Evolutionary conservation across 257 asterid species (phyloP), one percentile per base, ranked within the genome.

Genomic region (Forsythia viridissima): DNA sequence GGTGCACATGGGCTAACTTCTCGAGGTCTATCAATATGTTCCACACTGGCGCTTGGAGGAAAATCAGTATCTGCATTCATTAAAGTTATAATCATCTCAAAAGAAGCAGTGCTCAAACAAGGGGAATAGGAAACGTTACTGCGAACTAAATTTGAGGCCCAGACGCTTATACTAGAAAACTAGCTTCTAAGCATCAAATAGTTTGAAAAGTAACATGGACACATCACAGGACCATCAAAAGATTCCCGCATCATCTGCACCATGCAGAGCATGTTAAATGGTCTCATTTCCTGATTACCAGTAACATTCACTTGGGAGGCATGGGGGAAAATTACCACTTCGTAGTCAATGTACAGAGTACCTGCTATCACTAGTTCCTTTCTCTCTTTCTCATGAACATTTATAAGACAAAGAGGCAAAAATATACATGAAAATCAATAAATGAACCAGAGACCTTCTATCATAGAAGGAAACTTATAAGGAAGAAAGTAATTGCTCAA

Each of bases 51-150:
- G 76, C 89, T 84, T 24, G 89, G 83, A 77, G 90, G 77, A 80
- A 83, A 71, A 75, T 82, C 84, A 72, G 74, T 36, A 79, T 87
- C 97, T 91, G 83, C 80, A 73, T 70, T 44, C 75, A 82, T 76
- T 73, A 41, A 79, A 81, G 74, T 18, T 36, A 81, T 77, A 79
- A 73, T 74, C 71, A 80, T 74, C 66, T 55, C 61, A 67, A 55
- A 65, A 78, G 65, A 76, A 73, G 74, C 44, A 71, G 48, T 61
- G 55, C 75, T 63, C 66, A 52, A 67, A 85, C 71, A 85, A 69
- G 36, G 12, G 44, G 67, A 70, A 59, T 42, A 73, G 78, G 76
- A 30, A 24, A 63, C n/a, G 8, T 18, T 21, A 63, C 1, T 21
- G 70, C 70, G 1, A 72, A 68, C 52, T 18, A 70, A 69, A 55